phyloP scores from a whole-genome alignment of 2,329 filamentous ascomycete genomes.

The Alternaria longipes region DNA sequence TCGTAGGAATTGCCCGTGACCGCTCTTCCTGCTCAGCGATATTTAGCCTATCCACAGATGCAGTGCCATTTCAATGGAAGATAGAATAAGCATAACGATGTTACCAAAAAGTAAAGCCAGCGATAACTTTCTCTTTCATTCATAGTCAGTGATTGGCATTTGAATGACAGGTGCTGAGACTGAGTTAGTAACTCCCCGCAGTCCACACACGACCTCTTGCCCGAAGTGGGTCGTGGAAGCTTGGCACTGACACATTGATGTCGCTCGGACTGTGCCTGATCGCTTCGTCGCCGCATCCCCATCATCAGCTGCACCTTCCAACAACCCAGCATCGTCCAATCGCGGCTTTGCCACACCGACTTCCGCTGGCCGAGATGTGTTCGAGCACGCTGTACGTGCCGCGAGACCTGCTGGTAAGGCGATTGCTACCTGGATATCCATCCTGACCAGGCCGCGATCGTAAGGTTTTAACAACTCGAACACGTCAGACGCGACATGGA shows the following conservation, averaged over 20 bases:
- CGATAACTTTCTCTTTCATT: neutral
- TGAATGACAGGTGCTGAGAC: neutral
- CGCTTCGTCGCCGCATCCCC: slow-evolving; percentile 12
- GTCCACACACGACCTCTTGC: slow-evolving; percentile 8
- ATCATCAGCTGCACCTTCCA: slow-evolving; percentile 3
- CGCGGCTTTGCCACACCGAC: slow-evolving; percentile 7
- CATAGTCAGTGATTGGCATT: no score
- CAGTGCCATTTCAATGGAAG: neutral
- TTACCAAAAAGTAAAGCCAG: neutral
- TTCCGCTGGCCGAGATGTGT: neutral
- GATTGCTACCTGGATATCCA: neutral
- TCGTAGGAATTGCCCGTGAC: neutral
- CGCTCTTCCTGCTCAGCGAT: neutral
- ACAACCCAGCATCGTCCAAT: slow-evolving; percentile 4
- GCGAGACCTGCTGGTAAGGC: neutral
- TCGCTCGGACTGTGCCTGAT: neutral
- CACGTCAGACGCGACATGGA: neutral
- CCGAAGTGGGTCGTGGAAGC: slow-evolving; percentile 10
- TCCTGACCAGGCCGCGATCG: neutral
- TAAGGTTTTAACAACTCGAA: neutral
- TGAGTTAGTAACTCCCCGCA: slow-evolving; percentile 13
- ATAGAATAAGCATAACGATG: neutral
- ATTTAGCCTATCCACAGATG: neutral
- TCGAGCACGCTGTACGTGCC: neutral
- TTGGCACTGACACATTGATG: slow-evolving; percentile 22